Evolutionary conservation across 768 basidiomycete species (phyloP), one percentile per base, ranked within the genome.

Genomic region (Porphyrellus cyaneotinctus): DNA sequence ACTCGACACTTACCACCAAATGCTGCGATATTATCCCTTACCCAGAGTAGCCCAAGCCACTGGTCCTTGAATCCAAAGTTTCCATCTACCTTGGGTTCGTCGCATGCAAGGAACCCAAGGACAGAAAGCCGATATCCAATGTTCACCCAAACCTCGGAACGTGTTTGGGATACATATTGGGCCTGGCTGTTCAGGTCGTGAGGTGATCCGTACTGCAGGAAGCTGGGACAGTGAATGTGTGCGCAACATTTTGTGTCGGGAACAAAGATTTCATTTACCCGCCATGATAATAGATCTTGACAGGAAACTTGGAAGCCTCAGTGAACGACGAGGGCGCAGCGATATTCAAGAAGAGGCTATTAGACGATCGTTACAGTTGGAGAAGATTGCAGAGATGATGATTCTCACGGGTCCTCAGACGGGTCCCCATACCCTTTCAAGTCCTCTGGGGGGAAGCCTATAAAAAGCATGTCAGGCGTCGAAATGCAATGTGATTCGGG

Each of bases 51-150:
- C 0, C 80, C 88, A 18, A 87, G 61, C 88, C 88, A 90, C 60
- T 87, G 87, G 61, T 91, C 88, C 67, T 89, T 90, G 73, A 91
- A 91, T 1, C 88, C 88, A 64, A 84, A 91, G 61, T 91, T 91
- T 3, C 89, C 88, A 15, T 73, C 72, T 42, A 91, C 64, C 37
- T 69, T 63, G 13, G 85, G 86, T 52, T 78, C 66, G 41, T 85
- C 83, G 57, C 77, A 78, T 0, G 86, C 87, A 20, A 91, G 70
- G 61, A 88, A 91, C 0, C 88, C 88, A 59, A 90, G 86, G 1
- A 78, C 87, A 0, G 86, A 87, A 14, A 91, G 72, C 20, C 88
- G 80, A 64, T 89, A 88, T 32, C 85, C 88, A 13, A 90, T 78
- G 60, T 89, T 87, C 9, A 91, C 82, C 78, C 83, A 84, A 15